phyloP scores from a whole-genome alignment of 768 basidiomycete genomes.

The Lepiota brunneoincarnata region DNA sequence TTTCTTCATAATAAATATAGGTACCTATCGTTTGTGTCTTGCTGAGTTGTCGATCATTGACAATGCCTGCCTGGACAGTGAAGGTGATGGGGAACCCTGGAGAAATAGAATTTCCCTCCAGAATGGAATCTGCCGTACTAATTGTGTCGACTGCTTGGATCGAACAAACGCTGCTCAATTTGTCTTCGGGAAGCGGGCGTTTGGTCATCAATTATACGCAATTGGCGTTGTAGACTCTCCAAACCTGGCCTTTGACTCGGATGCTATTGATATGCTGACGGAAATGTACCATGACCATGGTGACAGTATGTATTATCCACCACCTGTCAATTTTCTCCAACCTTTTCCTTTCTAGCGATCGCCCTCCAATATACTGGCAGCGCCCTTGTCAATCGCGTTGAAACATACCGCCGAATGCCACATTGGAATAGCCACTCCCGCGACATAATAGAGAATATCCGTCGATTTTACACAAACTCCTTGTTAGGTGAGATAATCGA shows the following conservation, averaged over 20 bases:
- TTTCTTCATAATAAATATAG: conserved; percentile 45
- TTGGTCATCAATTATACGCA: conserved; percentile 94
- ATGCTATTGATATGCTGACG: conserved; percentile 94
- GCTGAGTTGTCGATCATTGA: not conserved
- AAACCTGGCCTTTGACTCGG: conserved; percentile 86
- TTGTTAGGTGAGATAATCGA: conserved; percentile 58
- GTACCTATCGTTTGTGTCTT: conserved; percentile 26
- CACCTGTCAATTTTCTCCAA: not conserved
- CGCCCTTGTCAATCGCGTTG: conserved; percentile 92
- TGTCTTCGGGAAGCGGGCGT: conserved; percentile 90
- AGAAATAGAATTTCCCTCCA: conserved; percentile 76
- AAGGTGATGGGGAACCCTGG: conserved; percentile 40
- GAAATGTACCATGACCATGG: conserved; percentile 99
- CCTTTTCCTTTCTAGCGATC: conserved; percentile 52
- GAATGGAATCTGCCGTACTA: conserved; percentile 89
- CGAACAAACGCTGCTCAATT: conserved; percentile 97
- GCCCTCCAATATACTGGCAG: conserved; percentile 97
- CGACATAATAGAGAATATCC: conserved; percentile 93
- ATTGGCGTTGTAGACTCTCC: conserved; percentile 87
- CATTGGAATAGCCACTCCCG: conserved; percentile 98
- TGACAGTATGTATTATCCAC: conserved; percentile 61
- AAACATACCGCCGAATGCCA: conserved; percentile 92
- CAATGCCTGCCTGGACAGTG: conserved; percentile 9
- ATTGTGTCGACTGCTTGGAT: conserved; percentile 97
- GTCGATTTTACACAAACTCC: conserved; percentile 93